These are phyloP conservation scores for Irpex sp. DNA, from an alignment of 1,284 basidiomycete species.

Conservation along the genomic window DNA sequence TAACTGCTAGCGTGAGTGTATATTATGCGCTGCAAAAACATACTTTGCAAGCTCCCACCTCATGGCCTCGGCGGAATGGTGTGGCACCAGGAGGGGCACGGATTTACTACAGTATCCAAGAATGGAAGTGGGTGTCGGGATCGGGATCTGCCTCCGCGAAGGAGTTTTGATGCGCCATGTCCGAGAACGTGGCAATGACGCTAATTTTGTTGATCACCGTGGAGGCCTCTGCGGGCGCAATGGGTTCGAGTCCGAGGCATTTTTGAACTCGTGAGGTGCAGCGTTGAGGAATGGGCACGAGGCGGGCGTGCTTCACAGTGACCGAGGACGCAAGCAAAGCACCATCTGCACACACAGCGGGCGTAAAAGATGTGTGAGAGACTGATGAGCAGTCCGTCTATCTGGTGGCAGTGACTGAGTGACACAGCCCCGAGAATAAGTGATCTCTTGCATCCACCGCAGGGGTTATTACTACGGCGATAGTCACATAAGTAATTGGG, in stretches of 20 bases:
- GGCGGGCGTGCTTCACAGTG: too few relatives aligned
- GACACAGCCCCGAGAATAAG: not conserved
- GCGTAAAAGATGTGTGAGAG: not conserved
- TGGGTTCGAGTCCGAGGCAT: too few relatives aligned
- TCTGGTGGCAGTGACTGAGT: not conserved
- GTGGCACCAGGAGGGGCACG: not conserved
- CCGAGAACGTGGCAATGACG: not conserved
- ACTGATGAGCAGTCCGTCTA: not conserved
- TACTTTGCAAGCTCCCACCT: too few relatives aligned
- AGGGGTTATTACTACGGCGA: not conserved
- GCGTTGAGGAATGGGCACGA: too few relatives aligned
- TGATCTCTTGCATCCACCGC: not conserved
- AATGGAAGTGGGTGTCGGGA: constrained; percentile 10
- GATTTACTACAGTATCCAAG: constrained; percentile 1
- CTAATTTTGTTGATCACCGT: not conserved
- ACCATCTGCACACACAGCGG: not conserved
- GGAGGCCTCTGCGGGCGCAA: not conserved
- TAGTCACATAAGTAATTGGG: not conserved
- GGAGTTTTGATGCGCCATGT: constrained; percentile 1
- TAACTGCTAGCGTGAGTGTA: too few relatives aligned
- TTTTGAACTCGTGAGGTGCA: too few relatives aligned
- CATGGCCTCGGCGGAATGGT: too few relatives aligned
- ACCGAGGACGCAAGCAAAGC: too few relatives aligned
- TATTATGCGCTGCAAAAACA: too few relatives aligned
- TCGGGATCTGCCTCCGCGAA: constrained; percentile 14